Conservation (phyloP, 768 basidiomycete species). For the Vararia minispora region DNA sequence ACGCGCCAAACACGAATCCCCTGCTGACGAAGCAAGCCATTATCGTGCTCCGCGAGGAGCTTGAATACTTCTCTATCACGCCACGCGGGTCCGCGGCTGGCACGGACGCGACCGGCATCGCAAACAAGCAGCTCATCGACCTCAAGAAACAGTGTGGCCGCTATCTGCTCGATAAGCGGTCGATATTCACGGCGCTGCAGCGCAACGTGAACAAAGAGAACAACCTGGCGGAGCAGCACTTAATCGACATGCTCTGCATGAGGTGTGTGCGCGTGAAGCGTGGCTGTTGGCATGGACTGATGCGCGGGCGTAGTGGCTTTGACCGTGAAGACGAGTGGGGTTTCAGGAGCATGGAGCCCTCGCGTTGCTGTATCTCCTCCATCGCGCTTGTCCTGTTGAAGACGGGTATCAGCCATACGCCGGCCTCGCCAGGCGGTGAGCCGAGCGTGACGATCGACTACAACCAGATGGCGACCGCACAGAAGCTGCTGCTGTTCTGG, state of each 20-base stretch:
- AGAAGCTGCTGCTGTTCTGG: slow-evolving; percentile 97
- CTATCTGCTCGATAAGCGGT: slow-evolving; percentile 78
- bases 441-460: slow-evolving; percentile 77
- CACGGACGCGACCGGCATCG: slow-evolving; percentile 71
- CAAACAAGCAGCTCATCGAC: slow-evolving; percentile 66
- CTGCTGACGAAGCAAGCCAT: slow-evolving; percentile 94
- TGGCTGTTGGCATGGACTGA: neutral
- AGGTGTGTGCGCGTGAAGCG: slow-evolving; percentile 43
- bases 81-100: slow-evolving; percentile 48
- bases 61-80: slow-evolving; percentile 97
- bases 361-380: slow-evolving; percentile 94
- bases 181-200: slow-evolving; percentile 96
- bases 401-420: slow-evolving; percentile 82
- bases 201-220: slow-evolving; percentile 99
- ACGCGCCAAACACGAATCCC: slow-evolving; percentile 71
- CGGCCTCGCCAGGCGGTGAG: slow-evolving; percentile 39
- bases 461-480: slow-evolving; percentile 92
- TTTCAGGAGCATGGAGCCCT: slow-evolving; percentile 90
- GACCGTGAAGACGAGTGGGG: slow-evolving; percentile 98
- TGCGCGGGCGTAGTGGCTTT: slow-evolving; percentile 58
- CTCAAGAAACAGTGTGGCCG: slow-evolving; percentile 82
- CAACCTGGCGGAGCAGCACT: slow-evolving; percentile 96
- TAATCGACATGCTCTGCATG: slow-evolving; percentile 99
- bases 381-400: slow-evolving; percentile 96
- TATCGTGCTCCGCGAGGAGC: slow-evolving; percentile 94